Evolutionary conservation across 2,329 filamentous ascomycete species (phyloP).

Genomic region (Diaporthe australafricana): DNA sequence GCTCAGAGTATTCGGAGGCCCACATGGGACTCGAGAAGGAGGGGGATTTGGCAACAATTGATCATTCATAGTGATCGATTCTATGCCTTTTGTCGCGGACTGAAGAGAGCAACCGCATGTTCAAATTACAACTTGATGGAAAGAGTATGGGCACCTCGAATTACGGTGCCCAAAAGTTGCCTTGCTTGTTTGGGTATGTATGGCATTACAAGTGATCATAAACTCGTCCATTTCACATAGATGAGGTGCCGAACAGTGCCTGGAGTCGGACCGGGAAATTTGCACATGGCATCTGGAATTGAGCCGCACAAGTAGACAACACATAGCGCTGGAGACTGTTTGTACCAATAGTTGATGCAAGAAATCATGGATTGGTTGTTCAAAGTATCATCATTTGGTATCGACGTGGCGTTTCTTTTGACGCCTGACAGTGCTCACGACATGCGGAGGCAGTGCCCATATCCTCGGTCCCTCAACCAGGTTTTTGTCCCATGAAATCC

Average conservation of each 20-base stretch:
- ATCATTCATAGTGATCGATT: neutral
- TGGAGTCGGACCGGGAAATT: neutral
- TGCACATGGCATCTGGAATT: neutral
- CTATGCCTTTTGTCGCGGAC: neutral
- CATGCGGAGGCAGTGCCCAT: conserved; percentile 16
- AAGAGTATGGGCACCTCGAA: neutral
- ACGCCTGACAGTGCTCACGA: conserved; percentile 20
- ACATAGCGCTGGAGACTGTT: neutral
- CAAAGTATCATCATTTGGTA: conserved; percentile 28
- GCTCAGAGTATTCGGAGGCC: no score
- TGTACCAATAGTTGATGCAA: neutral
- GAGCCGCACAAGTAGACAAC: neutral
- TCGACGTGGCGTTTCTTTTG: conserved; percentile 21
- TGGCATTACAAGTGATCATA: neutral
- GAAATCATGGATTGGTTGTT: conserved; percentile 21
- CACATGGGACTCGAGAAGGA: neutral
- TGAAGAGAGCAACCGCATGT: no score
- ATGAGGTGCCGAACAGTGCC: neutral
- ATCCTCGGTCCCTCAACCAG: conserved; percentile 2
- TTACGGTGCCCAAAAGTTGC: neutral
- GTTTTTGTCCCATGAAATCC: conserved; percentile 28
- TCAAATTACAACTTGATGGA: neutral
- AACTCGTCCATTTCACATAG: neutral
- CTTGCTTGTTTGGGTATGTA: neutral
- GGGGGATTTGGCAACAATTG: neutral